phyloP scores from a whole-genome alignment of 1,139 yeast species.

The Geotrichum siamense region DNA sequence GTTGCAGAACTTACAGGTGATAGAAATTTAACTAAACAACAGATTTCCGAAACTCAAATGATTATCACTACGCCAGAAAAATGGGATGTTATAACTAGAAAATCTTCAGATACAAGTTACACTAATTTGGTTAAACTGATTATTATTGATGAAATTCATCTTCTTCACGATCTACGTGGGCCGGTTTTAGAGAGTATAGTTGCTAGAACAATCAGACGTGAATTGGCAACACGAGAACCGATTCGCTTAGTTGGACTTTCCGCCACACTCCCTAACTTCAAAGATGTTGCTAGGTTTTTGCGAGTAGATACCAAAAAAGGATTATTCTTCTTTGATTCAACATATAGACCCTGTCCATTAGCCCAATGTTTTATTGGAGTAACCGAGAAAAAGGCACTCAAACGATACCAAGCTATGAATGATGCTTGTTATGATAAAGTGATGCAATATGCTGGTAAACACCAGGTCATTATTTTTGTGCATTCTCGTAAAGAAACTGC shows the following conservation, averaged over 20 bases:
- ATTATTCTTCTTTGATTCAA: slow-evolving; percentile 70
- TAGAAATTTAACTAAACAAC: slow-evolving; percentile 66
- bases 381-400: slow-evolving; percentile 76
- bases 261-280: slow-evolving; percentile 88
- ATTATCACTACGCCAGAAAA: slow-evolving; percentile 93
- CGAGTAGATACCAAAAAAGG: slow-evolving; percentile 55
- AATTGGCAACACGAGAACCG: slow-evolving; percentile 41
- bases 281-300: slow-evolving; percentile 78
- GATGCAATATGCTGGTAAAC: slow-evolving; percentile 55
- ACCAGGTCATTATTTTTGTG: slow-evolving; percentile 82
- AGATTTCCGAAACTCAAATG: slow-evolving; percentile 71
- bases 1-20: slow-evolving; percentile 94
- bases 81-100: slow-evolving; percentile 94
- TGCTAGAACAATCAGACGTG: slow-evolving; percentile 56
- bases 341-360: slow-evolving; percentile 87
- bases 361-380: slow-evolving; percentile 85
- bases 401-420: slow-evolving; percentile 75
- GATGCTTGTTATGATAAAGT: slow-evolving; percentile 86
- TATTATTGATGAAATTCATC: slow-evolving; percentile 91
- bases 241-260: slow-evolving; percentile 80
- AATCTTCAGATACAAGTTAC: slow-evolving; percentile 56
- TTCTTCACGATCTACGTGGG: slow-evolving; percentile 91
- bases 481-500: slow-evolving; percentile 91
- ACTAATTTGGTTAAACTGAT: slow-evolving; percentile 59
- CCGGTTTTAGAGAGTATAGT: slow-evolving; percentile 89